Evolutionary conservation across 202 grass and related monocot species (phyloP).

Genomic region (Carex sylvatica): DNA sequence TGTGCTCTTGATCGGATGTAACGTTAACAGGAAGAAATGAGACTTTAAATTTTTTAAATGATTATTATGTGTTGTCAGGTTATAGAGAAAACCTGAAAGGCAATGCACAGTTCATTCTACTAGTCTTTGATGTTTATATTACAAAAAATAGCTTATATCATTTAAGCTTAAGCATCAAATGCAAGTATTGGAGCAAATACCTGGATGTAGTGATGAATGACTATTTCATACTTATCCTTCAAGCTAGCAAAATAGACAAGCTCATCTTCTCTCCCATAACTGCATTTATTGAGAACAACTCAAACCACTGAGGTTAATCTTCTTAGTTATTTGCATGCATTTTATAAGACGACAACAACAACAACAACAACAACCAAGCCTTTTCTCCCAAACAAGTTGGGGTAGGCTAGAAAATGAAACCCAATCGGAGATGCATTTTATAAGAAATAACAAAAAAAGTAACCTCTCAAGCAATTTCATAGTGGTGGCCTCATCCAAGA

Average conservation of each 20-base stretch:
- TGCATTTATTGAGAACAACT: slow-evolving; percentile 34
- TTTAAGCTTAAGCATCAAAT: no score
- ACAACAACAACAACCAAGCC: no score
- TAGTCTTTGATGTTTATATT: neutral
- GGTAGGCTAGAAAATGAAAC: no score
- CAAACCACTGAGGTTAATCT: neutral
- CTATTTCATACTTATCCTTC: slow-evolving; percentile 91
- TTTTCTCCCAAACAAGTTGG: no score
- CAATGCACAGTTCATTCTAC: neutral
- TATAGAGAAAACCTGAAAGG: neutral
- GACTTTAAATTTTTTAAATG: neutral
- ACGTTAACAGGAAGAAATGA: neutral
- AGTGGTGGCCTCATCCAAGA: slow-evolving; percentile 95
- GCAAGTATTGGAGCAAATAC: slow-evolving; percentile 17
- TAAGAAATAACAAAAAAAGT: neutral
- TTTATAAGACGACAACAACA: no score
- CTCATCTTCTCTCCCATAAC: slow-evolving; percentile 87
- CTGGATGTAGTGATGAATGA: slow-evolving; percentile 98
- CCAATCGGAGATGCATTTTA: neutral
- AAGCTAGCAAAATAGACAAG: slow-evolving; percentile 95
- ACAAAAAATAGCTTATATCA: neutral
- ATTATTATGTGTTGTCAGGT: neutral
- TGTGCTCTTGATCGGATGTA: no score
- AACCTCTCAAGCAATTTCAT: slow-evolving; percentile 93
- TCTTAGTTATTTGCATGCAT: neutral